phyloP scores from a whole-genome alignment of 129 eudicot genomes.

The Glebionis coronaria region DNA sequence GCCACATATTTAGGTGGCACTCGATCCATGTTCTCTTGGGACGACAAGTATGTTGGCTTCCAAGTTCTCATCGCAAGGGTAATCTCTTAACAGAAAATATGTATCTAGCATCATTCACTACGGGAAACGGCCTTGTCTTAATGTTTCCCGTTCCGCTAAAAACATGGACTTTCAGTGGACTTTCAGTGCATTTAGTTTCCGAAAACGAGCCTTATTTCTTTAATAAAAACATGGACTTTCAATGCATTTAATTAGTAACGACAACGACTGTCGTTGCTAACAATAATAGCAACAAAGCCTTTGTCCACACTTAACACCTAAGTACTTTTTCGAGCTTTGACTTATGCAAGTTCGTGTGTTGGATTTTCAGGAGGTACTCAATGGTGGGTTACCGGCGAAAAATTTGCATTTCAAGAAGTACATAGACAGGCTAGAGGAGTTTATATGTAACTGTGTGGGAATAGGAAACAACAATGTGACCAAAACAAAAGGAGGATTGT shows the following conservation, averaged over 20 bases:
- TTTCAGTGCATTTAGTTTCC: too few species aligned
- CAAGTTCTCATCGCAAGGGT: not conserved
- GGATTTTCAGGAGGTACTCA: not conserved
- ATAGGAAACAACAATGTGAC: not conserved
- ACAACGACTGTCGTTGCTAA: too few species aligned
- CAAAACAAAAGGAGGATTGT: not conserved
- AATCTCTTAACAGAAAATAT: not conserved
- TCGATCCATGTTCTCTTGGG: conserved; percentile 4
- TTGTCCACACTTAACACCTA: too few species aligned
- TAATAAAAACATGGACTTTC: too few species aligned
- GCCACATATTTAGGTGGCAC: not conserved
- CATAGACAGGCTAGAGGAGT: not conserved
- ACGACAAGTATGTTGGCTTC: not conserved
- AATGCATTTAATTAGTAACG: too few species aligned
- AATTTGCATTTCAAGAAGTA: not conserved
- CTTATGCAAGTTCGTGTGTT: not conserved
- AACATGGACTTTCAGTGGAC: too few species aligned
- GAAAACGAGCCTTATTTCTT: too few species aligned
- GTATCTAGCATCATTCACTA: not conserved
- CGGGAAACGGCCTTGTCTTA: too few species aligned
- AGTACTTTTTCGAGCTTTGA: too few species aligned
- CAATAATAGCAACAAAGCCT: too few species aligned
- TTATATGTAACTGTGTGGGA: not conserved
- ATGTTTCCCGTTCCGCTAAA: too few species aligned
- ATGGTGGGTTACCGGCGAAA: not conserved